Evolutionary conservation across 768 basidiomycete species (phyloP).

Genomic region (Postia placenta): DNA sequence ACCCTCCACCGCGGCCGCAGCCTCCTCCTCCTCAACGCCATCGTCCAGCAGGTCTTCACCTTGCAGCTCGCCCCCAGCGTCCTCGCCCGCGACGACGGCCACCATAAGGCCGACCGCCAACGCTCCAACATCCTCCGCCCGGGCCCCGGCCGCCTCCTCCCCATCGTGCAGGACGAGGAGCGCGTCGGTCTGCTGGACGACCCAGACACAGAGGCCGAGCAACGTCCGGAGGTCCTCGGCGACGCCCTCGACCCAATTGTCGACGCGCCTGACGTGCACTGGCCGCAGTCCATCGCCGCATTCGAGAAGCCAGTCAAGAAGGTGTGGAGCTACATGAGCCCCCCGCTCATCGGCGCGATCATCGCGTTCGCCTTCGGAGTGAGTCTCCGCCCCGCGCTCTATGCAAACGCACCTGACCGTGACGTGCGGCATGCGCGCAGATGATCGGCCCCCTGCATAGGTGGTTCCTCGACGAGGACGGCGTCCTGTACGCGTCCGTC

Average conservation of each 20-base stretch:
- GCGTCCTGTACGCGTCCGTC: slow-evolving; percentile 18
- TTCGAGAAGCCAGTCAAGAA: slow-evolving; percentile 18
- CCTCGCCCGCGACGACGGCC: slow-evolving; percentile 14
- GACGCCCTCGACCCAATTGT: slow-evolving; percentile 16
- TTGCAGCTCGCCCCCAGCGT: slow-evolving; percentile 23
- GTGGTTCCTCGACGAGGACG: slow-evolving; percentile 15
- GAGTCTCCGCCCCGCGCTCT: neutral
- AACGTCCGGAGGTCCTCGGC: neutral
- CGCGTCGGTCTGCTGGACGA: slow-evolving; percentile 22
- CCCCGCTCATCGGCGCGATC: slow-evolving; percentile 22
- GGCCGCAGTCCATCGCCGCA: slow-evolving; percentile 13
- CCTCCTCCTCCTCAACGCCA: slow-evolving; percentile 24
- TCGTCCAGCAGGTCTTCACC: slow-evolving; percentile 24
- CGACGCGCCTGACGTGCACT: slow-evolving; percentile 20
- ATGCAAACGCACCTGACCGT: neutral
- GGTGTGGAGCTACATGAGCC: slow-evolving; percentile 14
- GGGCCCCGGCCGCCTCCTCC: slow-evolving; percentile 11
- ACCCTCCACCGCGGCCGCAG: slow-evolving; percentile 21
- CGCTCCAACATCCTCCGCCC: slow-evolving; percentile 8
- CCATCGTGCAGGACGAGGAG: slow-evolving; percentile 21
- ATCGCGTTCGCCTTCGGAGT: slow-evolving; percentile 22
- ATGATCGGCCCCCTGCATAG: slow-evolving; percentile 17
- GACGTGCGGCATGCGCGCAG: slow-evolving; percentile 6
- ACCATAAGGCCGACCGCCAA: slow-evolving; percentile 8
- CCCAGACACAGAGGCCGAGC: slow-evolving; percentile 8